These are phyloP conservation scores for Zymoseptoria pseudotritici DNA, from an alignment of 2,329 filamentous ascomycete genomes.

Conservation along the genomic window DNA sequence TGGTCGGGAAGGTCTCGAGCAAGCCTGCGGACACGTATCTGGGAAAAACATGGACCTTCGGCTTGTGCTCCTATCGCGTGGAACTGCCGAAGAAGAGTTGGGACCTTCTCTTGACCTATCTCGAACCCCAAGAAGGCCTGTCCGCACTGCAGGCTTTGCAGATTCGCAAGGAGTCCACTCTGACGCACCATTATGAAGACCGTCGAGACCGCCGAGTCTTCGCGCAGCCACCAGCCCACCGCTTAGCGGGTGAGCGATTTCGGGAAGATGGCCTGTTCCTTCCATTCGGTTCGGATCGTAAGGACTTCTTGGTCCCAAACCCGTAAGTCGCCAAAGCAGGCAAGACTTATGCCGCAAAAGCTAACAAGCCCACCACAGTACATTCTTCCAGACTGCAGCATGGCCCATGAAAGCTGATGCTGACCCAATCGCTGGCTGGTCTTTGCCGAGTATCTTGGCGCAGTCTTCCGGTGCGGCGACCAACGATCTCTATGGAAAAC, in stretches of 20 bases:
- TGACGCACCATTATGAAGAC: too few species aligned
- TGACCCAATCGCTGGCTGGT: conserved; percentile 35
- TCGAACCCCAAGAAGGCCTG: conserved; percentile 21
- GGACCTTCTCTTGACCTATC: conserved; percentile 23
- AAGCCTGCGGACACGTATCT: background rate
- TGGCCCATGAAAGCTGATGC: conserved; percentile 36
- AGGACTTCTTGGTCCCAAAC: conserved; percentile 34
- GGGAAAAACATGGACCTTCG: conserved; percentile 29
- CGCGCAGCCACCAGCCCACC: conserved; percentile 18
- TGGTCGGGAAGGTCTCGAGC: background rate
- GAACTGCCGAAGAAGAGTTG: conserved; percentile 29
- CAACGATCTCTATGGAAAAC: conserved; percentile 34
- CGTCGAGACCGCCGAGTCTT: conserved; percentile 27
- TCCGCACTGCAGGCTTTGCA: conserved; percentile 2
- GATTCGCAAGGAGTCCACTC: conserved; percentile 5
- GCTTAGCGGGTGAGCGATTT: conserved; percentile 28
- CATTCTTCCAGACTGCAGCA: conserved; percentile 26
- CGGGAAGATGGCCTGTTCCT: conserved; percentile 35
- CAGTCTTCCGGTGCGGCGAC: conserved; percentile 11
- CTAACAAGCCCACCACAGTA: too few species aligned
- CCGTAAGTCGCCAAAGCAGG: too few species aligned
- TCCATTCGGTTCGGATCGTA: conserved; percentile 32
- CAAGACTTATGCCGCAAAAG: too few species aligned
- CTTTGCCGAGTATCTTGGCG: conserved; percentile 21
- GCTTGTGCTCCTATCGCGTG: conserved; percentile 21